phyloP scores from a whole-genome alignment of 2,329 filamentous ascomycete species.

The Aspergillus sp. region DNA sequence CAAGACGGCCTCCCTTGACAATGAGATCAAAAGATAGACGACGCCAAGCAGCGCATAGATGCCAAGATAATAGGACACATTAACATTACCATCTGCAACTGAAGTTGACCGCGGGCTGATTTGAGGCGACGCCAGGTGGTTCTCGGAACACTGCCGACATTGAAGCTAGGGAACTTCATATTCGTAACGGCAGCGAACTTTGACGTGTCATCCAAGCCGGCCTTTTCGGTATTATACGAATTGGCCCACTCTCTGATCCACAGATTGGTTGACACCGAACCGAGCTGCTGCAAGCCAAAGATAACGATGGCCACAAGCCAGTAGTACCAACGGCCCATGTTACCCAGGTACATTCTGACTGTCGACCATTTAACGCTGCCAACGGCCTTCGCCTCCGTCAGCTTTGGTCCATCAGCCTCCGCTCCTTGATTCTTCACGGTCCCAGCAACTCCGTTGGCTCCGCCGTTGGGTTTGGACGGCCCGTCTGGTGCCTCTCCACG shows the following conservation, averaged over 20 bases:
- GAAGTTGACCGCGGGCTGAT: slow-evolving; percentile 13
- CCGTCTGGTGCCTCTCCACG: slow-evolving; percentile 45
- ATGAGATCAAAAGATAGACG: slow-evolving; percentile 67
- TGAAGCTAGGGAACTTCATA: slow-evolving; percentile 29
- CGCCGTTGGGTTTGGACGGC: slow-evolving; percentile 31
- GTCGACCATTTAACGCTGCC: slow-evolving; percentile 84
- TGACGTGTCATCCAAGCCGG: slow-evolving; percentile 20
- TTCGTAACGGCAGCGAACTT: slow-evolving; percentile 34
- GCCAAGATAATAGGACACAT: slow-evolving; percentile 72
- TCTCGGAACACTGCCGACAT: slow-evolving; percentile 26
- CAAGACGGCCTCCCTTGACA: slow-evolving; percentile 74
- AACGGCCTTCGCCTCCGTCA: slow-evolving; percentile 67
- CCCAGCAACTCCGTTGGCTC: slow-evolving; percentile 32
- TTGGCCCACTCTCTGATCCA: slow-evolving; percentile 97
- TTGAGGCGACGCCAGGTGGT: slow-evolving; percentile 21
- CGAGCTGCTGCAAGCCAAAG: slow-evolving; percentile 74
- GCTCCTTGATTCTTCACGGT: slow-evolving; percentile 33
- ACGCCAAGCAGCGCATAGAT: slow-evolving; percentile 75
- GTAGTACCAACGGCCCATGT: slow-evolving; percentile 97
- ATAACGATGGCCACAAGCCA: slow-evolving; percentile 68
- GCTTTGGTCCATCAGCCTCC: slow-evolving; percentile 38
- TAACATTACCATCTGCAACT: slow-evolving; percentile 45
- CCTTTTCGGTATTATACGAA: slow-evolving; percentile 56
- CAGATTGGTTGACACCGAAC: slow-evolving; percentile 76
- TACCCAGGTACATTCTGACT: slow-evolving; percentile 70